These are phyloP conservation scores for Tetrapisispora nanseiensis DNA, from an alignment of 805 yeast species.

Conservation along the genomic window DNA sequence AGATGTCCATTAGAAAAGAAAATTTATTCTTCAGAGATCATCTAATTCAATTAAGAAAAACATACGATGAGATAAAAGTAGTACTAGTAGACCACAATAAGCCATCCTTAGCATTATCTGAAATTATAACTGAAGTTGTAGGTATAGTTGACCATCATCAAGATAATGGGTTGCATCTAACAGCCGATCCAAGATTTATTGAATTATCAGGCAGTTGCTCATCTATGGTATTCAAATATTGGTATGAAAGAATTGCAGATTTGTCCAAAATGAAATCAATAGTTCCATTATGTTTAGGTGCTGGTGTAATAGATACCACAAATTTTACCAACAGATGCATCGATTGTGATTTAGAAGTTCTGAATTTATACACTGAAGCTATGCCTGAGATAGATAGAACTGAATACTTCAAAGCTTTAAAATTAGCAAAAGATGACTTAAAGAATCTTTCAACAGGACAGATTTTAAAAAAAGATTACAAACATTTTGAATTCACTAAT, in stretches of 20 bases:
- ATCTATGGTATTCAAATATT: constrained; percentile 58
- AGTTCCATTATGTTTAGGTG: constrained; percentile 47
- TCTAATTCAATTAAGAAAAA: constrained; percentile 24
- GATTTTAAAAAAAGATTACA: constrained; percentile 74
- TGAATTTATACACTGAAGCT: constrained; percentile 30
- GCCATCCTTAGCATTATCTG: constrained; percentile 40
- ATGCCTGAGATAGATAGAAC: constrained; percentile 12
- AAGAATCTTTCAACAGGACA: constrained; percentile 50
- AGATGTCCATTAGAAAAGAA: constrained; percentile 38
- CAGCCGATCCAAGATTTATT: constrained; percentile 55
- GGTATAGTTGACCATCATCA: constrained; percentile 85
- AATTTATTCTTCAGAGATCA: constrained; percentile 63
- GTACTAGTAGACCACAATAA: constrained; percentile 78
- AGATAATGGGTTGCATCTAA: constrained; percentile 44
- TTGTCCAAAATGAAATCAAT: constrained; percentile 26
- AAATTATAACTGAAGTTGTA: constrained; percentile 31
- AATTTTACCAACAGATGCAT: constrained; percentile 59
- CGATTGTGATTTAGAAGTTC: constrained; percentile 41
- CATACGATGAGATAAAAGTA: constrained; percentile 28
- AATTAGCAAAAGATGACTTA: constrained; percentile 50
- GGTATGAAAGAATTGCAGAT: constrained; percentile 30
- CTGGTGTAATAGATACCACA: constrained; percentile 68
- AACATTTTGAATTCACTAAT: constrained; percentile 44
- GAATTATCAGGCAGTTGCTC: constrained; percentile 68
- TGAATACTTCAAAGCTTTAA: constrained; percentile 29